Evolutionary conservation across 192 early-diverging fungal genomes (phyloP), one percentile per base, ranked within the genome.

Genomic region (Rhizophlyctis rosea): DNA sequence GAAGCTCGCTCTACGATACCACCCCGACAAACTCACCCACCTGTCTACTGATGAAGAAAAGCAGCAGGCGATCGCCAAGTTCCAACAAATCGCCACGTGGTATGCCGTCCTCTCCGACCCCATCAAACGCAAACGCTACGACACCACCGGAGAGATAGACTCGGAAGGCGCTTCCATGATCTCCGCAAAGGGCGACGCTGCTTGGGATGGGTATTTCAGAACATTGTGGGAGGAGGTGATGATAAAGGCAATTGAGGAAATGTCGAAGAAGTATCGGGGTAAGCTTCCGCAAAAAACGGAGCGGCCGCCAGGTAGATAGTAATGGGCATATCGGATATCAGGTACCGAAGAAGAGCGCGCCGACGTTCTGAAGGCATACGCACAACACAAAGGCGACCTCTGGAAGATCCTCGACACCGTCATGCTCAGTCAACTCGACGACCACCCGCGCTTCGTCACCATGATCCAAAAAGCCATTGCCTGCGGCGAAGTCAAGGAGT

Each of bases 191-290:
- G 65, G 62, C 18, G 59, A 56, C 34, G n/a, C n/a, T n/a, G 64
- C 39, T 2, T 93, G 91, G 91, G 83, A 87, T 63, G 91, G 81
- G 16, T 93, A 90, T 59, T 96, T 94, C 68, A 68, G 84, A 34
- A 81, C 87, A 44, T 74, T 94, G 47, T 92, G 86, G 87, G 62
- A 70, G 1, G 89, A 87, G 24, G 65, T 87, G 5, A 86, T 75
- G 35, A 81, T 85, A 11, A 68, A 82, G n/a, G 86, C 84, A 4
- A 91, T 94, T 62, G 86, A 81, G 25, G 84, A 87, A 64, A 90
- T 89, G 73, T 70, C 78, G 3, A 71, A 74, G 34, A 76, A 74
- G 25, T 96, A 96, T 76, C 81, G 85, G 71, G 78, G 84, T 86
- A n/a, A 33, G n/a, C n/a, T n/a, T n/a, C n/a, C n/a, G n/a, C n/a